Evolutionary conservation across 192 early-diverging fungal genomes (phyloP).

Genomic region (Coemansia sp.): DNA sequence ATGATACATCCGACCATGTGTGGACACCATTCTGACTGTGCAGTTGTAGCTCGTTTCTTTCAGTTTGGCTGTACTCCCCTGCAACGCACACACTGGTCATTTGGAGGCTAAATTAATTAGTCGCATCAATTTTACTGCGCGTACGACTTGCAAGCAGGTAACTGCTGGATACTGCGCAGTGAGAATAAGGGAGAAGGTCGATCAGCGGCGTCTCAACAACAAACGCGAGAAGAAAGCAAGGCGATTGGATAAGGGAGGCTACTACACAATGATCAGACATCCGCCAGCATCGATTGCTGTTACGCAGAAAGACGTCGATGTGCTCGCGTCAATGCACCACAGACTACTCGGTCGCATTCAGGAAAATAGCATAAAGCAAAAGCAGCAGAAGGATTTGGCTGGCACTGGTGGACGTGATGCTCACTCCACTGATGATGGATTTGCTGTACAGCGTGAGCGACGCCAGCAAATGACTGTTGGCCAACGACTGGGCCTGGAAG

Average conservation of each 20-base stretch:
- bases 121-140: slow-evolving; percentile 3
- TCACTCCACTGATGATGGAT: not conserved
- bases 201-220: not conserved
- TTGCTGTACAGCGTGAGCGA: slow-evolving; percentile 16
- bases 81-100: not conserved
- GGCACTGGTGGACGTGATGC: not conserved
- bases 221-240: not conserved
- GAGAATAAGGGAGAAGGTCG: not conserved
- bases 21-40: not conserved
- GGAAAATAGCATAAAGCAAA: not conserved
- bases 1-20: not conserved
- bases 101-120: not conserved
- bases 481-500: slow-evolving; percentile 34
- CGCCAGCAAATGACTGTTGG: slow-evolving; percentile 34
- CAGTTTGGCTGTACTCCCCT: not conserved
- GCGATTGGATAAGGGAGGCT: not conserved
- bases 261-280: slow-evolving; percentile 35
- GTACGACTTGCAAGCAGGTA: not conserved
- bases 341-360: slow-evolving; percentile 29
- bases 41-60: not conserved
- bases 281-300: slow-evolving; percentile 34
- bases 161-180: not conserved
- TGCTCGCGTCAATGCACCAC: slow-evolving; percentile 39
- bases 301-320: slow-evolving; percentile 52
- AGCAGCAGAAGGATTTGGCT: not conserved